Evolutionary conservation across 768 basidiomycete species (phyloP).

Genomic region (Tricholoma sp.): DNA sequence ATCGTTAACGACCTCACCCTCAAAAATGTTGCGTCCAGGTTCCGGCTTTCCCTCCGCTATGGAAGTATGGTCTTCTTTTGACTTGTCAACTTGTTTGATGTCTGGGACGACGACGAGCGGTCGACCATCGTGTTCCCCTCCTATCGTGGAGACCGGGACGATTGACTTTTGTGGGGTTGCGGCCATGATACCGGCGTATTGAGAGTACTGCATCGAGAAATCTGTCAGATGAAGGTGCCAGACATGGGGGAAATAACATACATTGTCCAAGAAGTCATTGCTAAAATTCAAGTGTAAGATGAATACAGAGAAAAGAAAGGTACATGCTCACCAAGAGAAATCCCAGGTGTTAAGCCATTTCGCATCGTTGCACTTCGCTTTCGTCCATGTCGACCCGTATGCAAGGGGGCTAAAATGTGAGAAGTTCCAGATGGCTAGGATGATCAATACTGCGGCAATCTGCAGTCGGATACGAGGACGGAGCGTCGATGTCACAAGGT

Average conservation of each 20-base stretch:
- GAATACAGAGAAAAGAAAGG: neutral
- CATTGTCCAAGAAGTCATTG: conserved; percentile 63
- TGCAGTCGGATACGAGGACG: conserved; percentile 75
- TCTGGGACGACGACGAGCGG: conserved; percentile 47
- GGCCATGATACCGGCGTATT: conserved; percentile 35
- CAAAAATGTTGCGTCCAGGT: conserved; percentile 75
- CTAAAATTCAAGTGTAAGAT: conserved; percentile 28
- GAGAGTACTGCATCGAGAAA: conserved; percentile 47
- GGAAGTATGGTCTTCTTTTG: conserved; percentile 27
- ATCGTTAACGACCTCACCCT: conserved; percentile 39
- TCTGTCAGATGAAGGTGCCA: conserved; percentile 3
- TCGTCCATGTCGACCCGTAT: conserved; percentile 90
- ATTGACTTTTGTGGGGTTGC: conserved; percentile 35
- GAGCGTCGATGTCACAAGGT: conserved; percentile 75
- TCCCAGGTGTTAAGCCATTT: conserved; percentile 96
- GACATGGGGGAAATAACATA: conserved; percentile 28
- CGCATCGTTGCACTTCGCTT: conserved; percentile 62
- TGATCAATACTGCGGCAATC: conserved; percentile 66
- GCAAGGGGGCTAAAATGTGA: conserved; percentile 72
- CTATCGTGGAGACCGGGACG: conserved; percentile 40
- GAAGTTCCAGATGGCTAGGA: conserved; percentile 78
- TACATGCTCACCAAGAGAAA: conserved; percentile 67
- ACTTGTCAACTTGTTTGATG: conserved; percentile 7
- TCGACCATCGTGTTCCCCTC: conserved; percentile 49
- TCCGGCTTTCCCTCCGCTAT: conserved; percentile 51